A percentile compares a stretch with the other conserved stretches of the same genome.
phyloP scores from a whole-genome alignment of 2,329 filamentous ascomycete genomes.

The Aspergillus ruber region DNA sequence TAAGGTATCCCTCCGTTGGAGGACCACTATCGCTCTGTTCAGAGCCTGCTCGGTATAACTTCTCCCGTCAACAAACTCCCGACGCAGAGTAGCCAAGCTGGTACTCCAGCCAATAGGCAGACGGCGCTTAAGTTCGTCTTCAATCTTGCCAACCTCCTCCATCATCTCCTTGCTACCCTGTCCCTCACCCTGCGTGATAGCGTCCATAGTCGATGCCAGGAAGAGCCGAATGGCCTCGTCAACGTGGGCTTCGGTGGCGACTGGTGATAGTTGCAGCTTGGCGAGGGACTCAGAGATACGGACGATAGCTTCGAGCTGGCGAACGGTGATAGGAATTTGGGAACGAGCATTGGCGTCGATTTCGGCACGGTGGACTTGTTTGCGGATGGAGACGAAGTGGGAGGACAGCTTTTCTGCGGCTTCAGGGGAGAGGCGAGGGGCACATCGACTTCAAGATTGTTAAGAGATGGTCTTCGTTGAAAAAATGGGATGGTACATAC shows the following conservation, averaged over 20 bases:
- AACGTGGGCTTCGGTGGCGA: conserved; percentile 86
- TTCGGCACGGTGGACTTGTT: conserved; percentile 87
- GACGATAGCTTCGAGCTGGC: conserved; percentile 93
- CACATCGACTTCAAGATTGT: conserved; percentile 62
- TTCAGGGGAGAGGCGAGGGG: conserved; percentile 80
- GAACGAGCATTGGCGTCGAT: conserved; percentile 83
- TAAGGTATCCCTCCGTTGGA: conserved; percentile 76
- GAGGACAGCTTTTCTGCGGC: conserved; percentile 94
- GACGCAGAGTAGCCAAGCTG: conserved; percentile 73
- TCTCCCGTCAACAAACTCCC: conserved; percentile 87
- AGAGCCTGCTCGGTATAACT: conserved; percentile 83
- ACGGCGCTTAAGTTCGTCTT: conserved; percentile 78
- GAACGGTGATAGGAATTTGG: conserved; percentile 93
- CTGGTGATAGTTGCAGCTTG: conserved; percentile 76
- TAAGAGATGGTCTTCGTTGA: conserved; percentile 7
- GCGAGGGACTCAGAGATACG: conserved; percentile 95
- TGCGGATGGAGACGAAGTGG: conserved; percentile 92
- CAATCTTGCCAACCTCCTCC: conserved; percentile 79
- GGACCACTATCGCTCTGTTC: conserved; percentile 73
- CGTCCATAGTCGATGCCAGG: conserved; percentile 95
- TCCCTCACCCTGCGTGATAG: conserved; percentile 81
- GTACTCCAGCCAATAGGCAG: conserved; percentile 95
- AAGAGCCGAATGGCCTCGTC: conserved; percentile 97
- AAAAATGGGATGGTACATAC: conserved; percentile 46
- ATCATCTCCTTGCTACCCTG: conserved; percentile 82